Percentiles rank a stretch among this genome's conserved stretches.
These are phyloP conservation scores for Rubus parviflorus DNA, from an alignment of 306 rosid species.

Conservation along the genomic window DNA sequence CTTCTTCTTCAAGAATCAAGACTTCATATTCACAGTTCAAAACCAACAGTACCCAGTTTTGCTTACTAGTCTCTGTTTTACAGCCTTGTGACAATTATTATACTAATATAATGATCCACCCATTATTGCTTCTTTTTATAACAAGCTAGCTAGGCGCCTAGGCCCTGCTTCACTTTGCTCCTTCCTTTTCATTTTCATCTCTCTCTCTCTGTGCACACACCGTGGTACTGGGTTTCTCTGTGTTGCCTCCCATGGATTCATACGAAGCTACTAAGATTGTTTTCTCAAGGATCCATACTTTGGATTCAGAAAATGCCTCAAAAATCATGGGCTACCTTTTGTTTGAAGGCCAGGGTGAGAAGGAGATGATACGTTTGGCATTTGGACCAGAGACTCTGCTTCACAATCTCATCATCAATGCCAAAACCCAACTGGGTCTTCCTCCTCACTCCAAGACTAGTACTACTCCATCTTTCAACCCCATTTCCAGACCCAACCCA, in stretches of 20 bases:
- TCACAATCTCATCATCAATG: constrained; percentile 53
- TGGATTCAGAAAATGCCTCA: constrained; percentile 84
- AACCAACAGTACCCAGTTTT: background rate
- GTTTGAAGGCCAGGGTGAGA: constrained; percentile 65
- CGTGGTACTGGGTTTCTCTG: background rate
- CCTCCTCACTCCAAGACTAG: constrained; percentile 21
- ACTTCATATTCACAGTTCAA: background rate
- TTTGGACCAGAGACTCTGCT: constrained; percentile 65
- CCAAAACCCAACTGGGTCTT: constrained; percentile 57
- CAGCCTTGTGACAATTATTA: background rate
- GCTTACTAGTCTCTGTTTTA: background rate
- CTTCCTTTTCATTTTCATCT: background rate
- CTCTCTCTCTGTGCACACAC: background rate
- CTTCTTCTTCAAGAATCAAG: background rate
- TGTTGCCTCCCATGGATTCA: constrained; percentile 52
- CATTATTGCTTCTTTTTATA: constrained; percentile 12
- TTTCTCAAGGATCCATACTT: constrained; percentile 56
- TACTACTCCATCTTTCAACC: constrained; percentile 45
- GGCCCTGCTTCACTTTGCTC: constrained; percentile 13
- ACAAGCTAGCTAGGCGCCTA: background rate
- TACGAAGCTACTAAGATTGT: constrained; percentile 76
- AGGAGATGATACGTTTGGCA: constrained; percentile 70
- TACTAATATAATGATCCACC: constrained; percentile 13
- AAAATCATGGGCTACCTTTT: constrained; percentile 90
- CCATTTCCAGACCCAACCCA: constrained; percentile 72